A percentile compares a stretch with the other conserved stretches of the same genome.
These are phyloP conservation scores for Deinandra increscens DNA, from an alignment of 129 eudicot genomes.

Conservation along the genomic window DNA sequence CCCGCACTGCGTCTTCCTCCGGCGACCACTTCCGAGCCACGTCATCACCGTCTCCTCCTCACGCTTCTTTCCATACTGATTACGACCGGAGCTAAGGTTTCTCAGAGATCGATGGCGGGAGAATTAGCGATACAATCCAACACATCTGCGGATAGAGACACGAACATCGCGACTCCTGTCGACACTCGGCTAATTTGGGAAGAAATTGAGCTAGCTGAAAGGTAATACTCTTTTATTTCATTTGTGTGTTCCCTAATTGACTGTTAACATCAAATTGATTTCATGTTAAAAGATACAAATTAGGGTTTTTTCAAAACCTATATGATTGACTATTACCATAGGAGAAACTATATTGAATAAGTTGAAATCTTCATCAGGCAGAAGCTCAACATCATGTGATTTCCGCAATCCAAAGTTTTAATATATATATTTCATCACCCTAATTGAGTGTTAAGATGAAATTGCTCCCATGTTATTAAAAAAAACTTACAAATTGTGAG, in stretches of 20 bases:
- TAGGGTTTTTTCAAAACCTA: neutral
- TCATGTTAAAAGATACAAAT: neutral
- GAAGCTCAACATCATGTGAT: neutral
- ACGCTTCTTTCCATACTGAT: neutral
- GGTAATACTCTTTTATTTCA: constrained; percentile 9
- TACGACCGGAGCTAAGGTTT: neutral
- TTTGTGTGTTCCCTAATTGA: neutral
- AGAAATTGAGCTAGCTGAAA: constrained; percentile 37
- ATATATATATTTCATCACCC: neutral
- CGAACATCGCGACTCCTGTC: constrained; percentile 8
- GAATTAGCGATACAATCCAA: neutral
- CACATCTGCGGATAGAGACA: neutral
- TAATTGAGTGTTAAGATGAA: neutral
- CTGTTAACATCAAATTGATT: neutral
- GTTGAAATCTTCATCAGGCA: neutral
- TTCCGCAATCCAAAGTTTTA: neutral
- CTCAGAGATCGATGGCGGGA: neutral
- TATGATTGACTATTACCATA: neutral
- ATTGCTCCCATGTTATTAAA: too few relatives aligned
- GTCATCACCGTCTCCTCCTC: neutral
- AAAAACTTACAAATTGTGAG: too few relatives aligned
- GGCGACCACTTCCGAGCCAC: neutral
- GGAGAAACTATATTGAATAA: neutral
- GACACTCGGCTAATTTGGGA: constrained; percentile 25
- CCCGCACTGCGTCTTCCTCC: too few relatives aligned